Base-by-base conservation (phyloP, 73 alveolate genomes). In the Diophrys appendiculata region DNA sequence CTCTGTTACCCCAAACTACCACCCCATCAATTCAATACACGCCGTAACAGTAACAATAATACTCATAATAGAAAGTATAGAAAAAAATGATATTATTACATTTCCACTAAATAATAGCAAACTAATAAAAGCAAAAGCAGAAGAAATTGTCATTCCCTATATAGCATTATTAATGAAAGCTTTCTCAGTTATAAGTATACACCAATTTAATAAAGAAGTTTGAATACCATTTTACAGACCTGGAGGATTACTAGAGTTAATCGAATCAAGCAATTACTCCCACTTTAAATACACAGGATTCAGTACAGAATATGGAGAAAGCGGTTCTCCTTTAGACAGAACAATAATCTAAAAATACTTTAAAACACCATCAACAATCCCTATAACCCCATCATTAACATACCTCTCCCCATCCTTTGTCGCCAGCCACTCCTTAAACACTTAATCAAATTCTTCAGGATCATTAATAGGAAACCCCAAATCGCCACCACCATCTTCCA, bases 1-100 rank as follows among this genome's bases (percentile, higher is more conserved):
- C 68, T 83, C 91, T 8, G 76, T 77, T 11, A 27, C 60, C 3
- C 77, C 77, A 3, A 68, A 28, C 5, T 14, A 8, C 77, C 77
- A 68, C 11, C 60, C 60, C 26, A 22, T 29, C 60, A 23, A 18
- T 2, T 68, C 2, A 8, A 68, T 68, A 30, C 13, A 18, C 27
- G 60, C 77, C 5, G 27, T 2, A 22, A 68, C 77, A 26, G 70
- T 33, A 24, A 29, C 23, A 18, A 78, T 31, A 18, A 78, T 72
- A 29, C 78, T 23, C 11, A 64, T 29, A 32, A 78, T 68, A 2
- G 56, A 30, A 8, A 78, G 18, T 8, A 78, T 64, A 65, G 87
- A 72, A 27, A 18, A 32, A 8, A 68, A 2, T 1, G 87, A 1
- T n/a, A 68, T 25, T 8, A 68, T 11, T 2, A 68, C 13, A 68